Percentiles rank a stretch among this genome's conserved stretches.
Conservation (phyloP, 768 basidiomycete species). For the Dictyophora rubrovolvata region DNA sequence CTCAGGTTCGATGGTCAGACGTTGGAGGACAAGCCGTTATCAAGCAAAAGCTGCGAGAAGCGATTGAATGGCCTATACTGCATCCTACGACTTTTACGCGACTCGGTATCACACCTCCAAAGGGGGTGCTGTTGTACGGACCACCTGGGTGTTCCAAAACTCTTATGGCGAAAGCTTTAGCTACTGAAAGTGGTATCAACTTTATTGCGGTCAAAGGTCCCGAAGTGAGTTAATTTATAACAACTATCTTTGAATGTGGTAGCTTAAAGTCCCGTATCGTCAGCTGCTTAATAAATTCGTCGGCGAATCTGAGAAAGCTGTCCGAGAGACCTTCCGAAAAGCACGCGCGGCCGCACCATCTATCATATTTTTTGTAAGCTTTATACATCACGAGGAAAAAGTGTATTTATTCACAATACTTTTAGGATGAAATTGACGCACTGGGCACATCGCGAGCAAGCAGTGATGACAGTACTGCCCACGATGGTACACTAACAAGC, state of each 20-base stretch:
- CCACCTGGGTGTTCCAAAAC: constrained; percentile 99
- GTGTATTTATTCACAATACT: background rate
- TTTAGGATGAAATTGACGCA: constrained; percentile 94
- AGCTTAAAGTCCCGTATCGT: background rate
- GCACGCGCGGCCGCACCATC: constrained; percentile 90
- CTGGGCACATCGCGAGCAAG: constrained; percentile 69
- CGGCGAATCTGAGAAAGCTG: constrained; percentile 91
- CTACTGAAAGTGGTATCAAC: constrained; percentile 89
- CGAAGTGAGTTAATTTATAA: constrained; percentile 47
- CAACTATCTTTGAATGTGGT: background rate
- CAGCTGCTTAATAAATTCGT: constrained; percentile 95
- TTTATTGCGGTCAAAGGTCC: constrained; percentile 97
- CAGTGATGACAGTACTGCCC: constrained; percentile 51
- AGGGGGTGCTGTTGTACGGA: constrained; percentile 86
- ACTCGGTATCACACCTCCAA: constrained; percentile 79
- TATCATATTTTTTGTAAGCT: constrained; percentile 88
- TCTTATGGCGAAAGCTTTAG: constrained; percentile 81
- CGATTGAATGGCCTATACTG: constrained; percentile 89
- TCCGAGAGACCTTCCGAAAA: constrained; percentile 92
- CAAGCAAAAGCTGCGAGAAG: constrained; percentile 81
- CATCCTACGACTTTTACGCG: constrained; percentile 82
- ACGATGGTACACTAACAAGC: constrained; percentile 87
- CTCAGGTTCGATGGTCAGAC: constrained; percentile 73
- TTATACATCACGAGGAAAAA: too few relatives aligned
- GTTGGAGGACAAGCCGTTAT: constrained; percentile 79